These are phyloP conservation scores for Singerocomus inundabilis DNA, from an alignment of 1,284 basidiomycete species.

Conservation along the genomic window DNA sequence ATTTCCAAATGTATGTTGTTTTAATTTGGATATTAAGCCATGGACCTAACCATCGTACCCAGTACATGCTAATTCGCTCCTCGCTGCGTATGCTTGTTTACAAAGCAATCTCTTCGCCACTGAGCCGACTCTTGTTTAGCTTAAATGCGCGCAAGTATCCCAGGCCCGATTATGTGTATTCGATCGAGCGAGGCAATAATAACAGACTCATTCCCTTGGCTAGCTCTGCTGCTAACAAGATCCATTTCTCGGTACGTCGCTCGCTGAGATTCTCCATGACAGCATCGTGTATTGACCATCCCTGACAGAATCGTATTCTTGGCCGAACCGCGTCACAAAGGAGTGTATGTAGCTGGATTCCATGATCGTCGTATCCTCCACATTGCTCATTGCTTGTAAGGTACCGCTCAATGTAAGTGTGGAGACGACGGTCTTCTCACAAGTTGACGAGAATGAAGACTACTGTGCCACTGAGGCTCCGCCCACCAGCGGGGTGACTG, in stretches of 20 bases:
- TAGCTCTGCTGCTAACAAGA: conserved; percentile 22
- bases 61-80: conserved; percentile 36
- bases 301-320: conserved; percentile 28
- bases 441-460: conserved; percentile 29
- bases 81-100: conserved; percentile 27
- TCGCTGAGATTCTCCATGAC: not conserved
- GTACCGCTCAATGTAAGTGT: conserved; percentile 35
- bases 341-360: conserved; percentile 13
- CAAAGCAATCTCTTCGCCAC: not conserved
- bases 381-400: not conserved
- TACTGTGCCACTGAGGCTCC: conserved; percentile 25
- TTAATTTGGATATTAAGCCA: not conserved
- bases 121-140: conserved; percentile 9
- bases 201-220: conserved; percentile 15
- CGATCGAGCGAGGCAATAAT: conserved; percentile 29
- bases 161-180: conserved; percentile 23
- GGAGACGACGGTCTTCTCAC: conserved; percentile 34
- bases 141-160: conserved; percentile 35
- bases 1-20: conserved; percentile 45
- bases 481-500: conserved; percentile 10
- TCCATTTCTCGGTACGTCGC: conserved; percentile 25
- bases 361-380: not conserved
- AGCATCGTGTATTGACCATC: not conserved
- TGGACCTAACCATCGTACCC: not conserved
- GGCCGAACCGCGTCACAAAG: conserved; percentile 18